Evolutionary conservation across 805 yeast genomes (phyloP), one percentile per base, ranked within the genome.

Genomic region (Candida awuae): DNA sequence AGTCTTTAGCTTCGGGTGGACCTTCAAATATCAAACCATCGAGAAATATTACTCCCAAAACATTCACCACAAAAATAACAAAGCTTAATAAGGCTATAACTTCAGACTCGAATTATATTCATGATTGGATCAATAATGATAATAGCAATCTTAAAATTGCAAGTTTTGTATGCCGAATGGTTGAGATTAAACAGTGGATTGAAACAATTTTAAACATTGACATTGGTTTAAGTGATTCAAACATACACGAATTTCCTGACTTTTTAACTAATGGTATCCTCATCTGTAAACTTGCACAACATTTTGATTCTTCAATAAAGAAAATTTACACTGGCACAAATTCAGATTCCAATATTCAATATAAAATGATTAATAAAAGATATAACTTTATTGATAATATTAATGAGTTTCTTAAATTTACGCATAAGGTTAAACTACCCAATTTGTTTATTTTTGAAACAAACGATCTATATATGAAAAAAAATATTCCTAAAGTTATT

Each of bases 361-460:
- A 54, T 54, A 57, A 54, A 31, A 65, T 54, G 41, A 45, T 49
- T 3, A 60, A 55, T 1, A 67, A 88, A 29, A 88, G 86, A 56
- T 92, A 85, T 66, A 77, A 83, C 45, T 95, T 86, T 58, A 85
- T 95, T 0, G 97, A 92, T 55, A 92, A 92, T 56, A 90, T 92
- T 54, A 85, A 86, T 51, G 68, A 77, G 17, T 88, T 90, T 57
- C 80, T 90, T 56, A 66, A 71, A 16, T 73, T 90, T 40, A 65
- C 86, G 22, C 80, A 75, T 40, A 73, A 66, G 42, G 69, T 86
- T 44, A 78, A 75, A 20, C 77, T 92, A 48, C 98, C 97, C 1
- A 88, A 84, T 41, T 69, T 87, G 39, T 92, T 88, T 58, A 72
- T 83, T 35, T 92, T 92, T 56, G 98, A 90, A 56, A 71, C 88